phyloP scores from a whole-genome alignment of 2,329 filamentous ascomycete genomes.

The Lizonia empirigonia region DNA sequence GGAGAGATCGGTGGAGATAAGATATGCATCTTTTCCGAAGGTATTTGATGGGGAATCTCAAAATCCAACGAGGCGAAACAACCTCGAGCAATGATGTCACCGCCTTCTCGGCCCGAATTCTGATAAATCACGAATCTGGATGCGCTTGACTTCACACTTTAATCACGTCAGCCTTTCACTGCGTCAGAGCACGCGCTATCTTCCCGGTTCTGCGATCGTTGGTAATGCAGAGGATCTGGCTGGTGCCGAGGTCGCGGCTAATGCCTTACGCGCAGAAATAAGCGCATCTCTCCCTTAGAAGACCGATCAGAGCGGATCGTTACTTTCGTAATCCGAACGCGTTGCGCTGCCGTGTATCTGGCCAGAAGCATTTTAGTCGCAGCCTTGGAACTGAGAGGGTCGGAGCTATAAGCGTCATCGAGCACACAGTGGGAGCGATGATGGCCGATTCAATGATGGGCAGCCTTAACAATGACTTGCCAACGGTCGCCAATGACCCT shows the following conservation, averaged over 20 bases:
- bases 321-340: constrained; percentile 12
- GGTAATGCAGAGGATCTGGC: constrained; percentile 23
- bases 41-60: not conserved
- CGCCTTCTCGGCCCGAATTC: not conserved
- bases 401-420: constrained; percentile 29
- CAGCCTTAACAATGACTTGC: not conserved
- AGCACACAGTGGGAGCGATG: constrained; percentile 9
- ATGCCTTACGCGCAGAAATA: not conserved
- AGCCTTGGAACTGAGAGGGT: not conserved
- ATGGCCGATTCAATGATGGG: constrained; percentile 17
- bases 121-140: not conserved
- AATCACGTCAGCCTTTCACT: constrained; percentile 4
- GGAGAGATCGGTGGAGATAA: not conserved
- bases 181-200: constrained; percentile 21
- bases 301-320: constrained; percentile 16
- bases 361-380: constrained; percentile 13
- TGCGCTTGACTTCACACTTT: not conserved
- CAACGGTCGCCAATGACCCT: constrained; percentile 1
- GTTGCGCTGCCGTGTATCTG: constrained; percentile 16
- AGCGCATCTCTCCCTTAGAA: constrained; percentile 17
- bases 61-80: not conserved
- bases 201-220: constrained; percentile 10
- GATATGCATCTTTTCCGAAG: not conserved
- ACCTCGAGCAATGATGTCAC: constrained; percentile 14
- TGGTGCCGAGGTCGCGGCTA: constrained; percentile 11